Base-by-base conservation (phyloP, 2,329 filamentous ascomycete species). In the Hymenotorrendiella dingleyae region DNA sequence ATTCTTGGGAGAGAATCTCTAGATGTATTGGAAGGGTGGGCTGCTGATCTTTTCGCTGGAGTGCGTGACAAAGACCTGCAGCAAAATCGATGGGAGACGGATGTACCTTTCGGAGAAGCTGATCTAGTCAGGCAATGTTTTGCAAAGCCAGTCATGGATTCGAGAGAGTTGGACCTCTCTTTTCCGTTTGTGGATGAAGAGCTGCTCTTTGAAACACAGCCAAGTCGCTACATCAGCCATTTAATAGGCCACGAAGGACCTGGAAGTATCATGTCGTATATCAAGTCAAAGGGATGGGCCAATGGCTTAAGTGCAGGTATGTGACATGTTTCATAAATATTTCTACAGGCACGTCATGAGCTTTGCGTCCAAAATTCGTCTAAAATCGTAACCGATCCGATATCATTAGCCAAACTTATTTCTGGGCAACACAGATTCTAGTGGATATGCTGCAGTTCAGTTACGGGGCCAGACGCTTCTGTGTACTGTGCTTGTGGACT, bases 191-290 rank as follows among this genome's bases (percentile, higher is more conserved):
- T 80, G 38, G 82, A 86, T 49, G 82, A 86, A 60, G 81, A 86
- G 48, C 61, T 74, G 1, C 63, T 82, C 48, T 84, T 78, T 56
- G 78, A 83, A 54, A 76, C 77, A 7, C 80, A 85, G 46, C 83
- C 83, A 4, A 76, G 78, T 43, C 74, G 80, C 47, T 87, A 86
- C 57, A 73, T 86, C 49, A 80, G 78, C 54, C 83, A 87, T 60
- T 64, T 87, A 47, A 81, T 87, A 52, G 83, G 83, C 2, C 83
- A 87, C 52, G 83, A 87, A 60, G 83, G 83, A 2, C 83, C 83
- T 1, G 83, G 83, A 16, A 86, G 83, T 62, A 79, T 87, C 49
- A 69, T 87, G 52, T 76, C 82, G 9, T 82, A 84, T 58, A 71
- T 86, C 54, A 86, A 86, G 58, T 74, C 74, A 12, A 84, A 83